Evolutionary conservation across 108 stramenopile species (phyloP).

Genomic region (Cyclotella kingstonii): DNA sequence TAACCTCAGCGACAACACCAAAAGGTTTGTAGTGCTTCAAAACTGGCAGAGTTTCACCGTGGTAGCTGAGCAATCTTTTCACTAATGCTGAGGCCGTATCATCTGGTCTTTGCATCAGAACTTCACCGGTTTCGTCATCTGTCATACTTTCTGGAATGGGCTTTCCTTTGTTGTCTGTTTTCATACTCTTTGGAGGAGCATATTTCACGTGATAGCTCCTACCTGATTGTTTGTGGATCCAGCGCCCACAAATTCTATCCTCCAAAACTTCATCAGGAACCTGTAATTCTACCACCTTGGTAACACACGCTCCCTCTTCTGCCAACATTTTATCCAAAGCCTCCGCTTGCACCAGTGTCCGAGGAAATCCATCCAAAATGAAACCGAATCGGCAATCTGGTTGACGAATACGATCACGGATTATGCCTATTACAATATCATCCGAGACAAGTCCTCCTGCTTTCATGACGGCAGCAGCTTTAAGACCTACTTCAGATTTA

Average conservation of each 20-base stretch:
- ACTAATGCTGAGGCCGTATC: conserved; percentile 91
- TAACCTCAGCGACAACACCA: conserved; percentile 79
- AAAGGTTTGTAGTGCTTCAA: conserved; percentile 91
- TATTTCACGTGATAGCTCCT: conserved; percentile 97
- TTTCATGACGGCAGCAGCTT: conserved; percentile 98
- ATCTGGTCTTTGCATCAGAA: conserved; percentile 94
- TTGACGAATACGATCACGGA: conserved; percentile 90
- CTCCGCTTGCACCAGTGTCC: conserved; percentile 94
- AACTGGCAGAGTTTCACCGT: conserved; percentile 95
- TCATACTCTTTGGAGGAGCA: conserved; percentile 90
- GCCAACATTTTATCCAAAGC: conserved; percentile 93
- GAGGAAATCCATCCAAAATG: conserved; percentile 98
- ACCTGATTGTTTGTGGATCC: conserved; percentile 92
- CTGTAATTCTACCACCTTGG: conserved; percentile 91
- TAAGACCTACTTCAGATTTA: conserved; percentile 92
- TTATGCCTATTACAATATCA: conserved; percentile 96
- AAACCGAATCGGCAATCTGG: conserved; percentile 94
- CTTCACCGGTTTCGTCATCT: conserved; percentile 94
- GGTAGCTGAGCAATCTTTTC: conserved; percentile 91
- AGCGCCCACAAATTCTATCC: conserved; percentile 96
- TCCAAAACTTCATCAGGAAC: conserved; percentile 95
- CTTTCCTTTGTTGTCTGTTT: conserved; percentile 53
- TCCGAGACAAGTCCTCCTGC: conserved; percentile 94
- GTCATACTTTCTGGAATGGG: conserved; percentile 77
- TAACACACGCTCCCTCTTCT: conserved; percentile 84